Evolutionary conservation across 768 basidiomycete genomes (phyloP).

Genomic region (Coprinopsis cinerea): DNA sequence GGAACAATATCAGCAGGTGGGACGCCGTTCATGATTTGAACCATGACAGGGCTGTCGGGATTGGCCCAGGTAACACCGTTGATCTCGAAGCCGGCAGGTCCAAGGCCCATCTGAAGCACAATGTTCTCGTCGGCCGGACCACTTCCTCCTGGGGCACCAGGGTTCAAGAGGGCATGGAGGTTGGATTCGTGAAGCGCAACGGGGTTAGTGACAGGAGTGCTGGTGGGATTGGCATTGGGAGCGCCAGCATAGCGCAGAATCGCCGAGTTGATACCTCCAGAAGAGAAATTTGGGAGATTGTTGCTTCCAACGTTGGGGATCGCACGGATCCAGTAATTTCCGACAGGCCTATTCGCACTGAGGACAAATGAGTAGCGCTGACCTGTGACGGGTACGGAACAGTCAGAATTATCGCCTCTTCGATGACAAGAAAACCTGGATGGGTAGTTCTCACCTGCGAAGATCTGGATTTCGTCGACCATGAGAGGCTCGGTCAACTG

Average conservation of each 20-base stretch:
- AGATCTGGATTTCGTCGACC: conserved; percentile 37
- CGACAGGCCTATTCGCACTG: conserved; percentile 32
- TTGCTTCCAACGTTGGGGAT: conserved; percentile 17
- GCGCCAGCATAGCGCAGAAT: conserved; percentile 40
- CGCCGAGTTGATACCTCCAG: conserved; percentile 34
- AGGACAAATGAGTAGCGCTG: conserved; percentile 34
- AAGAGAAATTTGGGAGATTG: conserved; percentile 17
- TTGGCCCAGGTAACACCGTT: conserved; percentile 8
- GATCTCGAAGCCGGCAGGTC: conserved; percentile 10
- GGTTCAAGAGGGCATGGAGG: conserved; percentile 17
- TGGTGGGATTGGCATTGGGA: conserved; percentile 20
- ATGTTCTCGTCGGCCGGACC: conserved; percentile 18
- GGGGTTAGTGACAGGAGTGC: conserved; percentile 5
- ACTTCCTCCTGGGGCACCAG: conserved; percentile 18
- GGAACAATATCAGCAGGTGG: conserved; percentile 32
- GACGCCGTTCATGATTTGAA: conserved; percentile 45
- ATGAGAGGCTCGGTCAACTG: conserved; percentile 24
- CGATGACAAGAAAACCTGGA: conserved; percentile 14
- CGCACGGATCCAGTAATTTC: conserved; percentile 39
- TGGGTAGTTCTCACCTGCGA: conserved; percentile 23
- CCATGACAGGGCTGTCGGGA: conserved; percentile 40
- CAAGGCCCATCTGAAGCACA: conserved; percentile 15
- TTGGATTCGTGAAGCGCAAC: conserved; percentile 17
- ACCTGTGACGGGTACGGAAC: conserved; percentile 13
- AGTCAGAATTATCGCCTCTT: not conserved